A percentile compares a stretch with the other conserved stretches of the same genome.
phyloP scores from a whole-genome alignment of 2,329 filamentous ascomycete genomes.

The Dactylellina parvicollis region DNA sequence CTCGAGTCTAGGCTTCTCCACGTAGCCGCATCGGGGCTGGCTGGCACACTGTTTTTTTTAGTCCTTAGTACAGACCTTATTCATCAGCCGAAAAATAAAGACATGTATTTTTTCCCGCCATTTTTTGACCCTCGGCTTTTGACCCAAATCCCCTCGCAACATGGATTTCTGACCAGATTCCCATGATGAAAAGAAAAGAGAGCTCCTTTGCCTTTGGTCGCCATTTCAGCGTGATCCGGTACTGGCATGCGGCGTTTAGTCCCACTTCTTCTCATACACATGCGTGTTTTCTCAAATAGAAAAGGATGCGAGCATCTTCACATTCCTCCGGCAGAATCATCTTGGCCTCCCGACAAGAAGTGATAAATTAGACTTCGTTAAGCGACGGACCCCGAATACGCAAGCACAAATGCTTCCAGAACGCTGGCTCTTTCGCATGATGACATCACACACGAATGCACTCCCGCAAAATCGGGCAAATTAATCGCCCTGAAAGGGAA shows the following conservation, averaged over 20 bases:
- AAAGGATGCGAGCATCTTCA: neutral
- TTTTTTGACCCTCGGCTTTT: slow-evolving; percentile 14
- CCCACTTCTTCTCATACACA: neutral
- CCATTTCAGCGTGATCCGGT: neutral
- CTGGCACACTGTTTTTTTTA: slow-evolving; percentile 19
- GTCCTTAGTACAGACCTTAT: no score
- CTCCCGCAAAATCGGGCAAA: neutral
- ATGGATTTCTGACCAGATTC: no score
- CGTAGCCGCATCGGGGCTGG: slow-evolving; percentile 23
- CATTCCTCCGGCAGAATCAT: neutral
- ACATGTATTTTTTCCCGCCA: neutral
- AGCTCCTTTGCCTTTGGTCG: no score
- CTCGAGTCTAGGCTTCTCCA: slow-evolving; percentile 8
- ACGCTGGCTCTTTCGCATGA: neutral
- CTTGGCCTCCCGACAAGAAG: neutral
- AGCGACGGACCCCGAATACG: slow-evolving; percentile 6
- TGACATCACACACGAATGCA: slow-evolving; percentile 36
- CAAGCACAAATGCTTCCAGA: slow-evolving; percentile 7
- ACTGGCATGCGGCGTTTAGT: neutral
- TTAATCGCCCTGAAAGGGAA: neutral
- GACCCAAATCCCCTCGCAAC: neutral
- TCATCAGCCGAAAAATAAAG: no score
- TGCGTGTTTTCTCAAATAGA: neutral
- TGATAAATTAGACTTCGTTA: slow-evolving; percentile 8
- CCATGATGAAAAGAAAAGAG: no score